Base-by-base conservation (phyloP, 2,329 filamentous ascomycete species). In the Dothistroma pini region DNA sequence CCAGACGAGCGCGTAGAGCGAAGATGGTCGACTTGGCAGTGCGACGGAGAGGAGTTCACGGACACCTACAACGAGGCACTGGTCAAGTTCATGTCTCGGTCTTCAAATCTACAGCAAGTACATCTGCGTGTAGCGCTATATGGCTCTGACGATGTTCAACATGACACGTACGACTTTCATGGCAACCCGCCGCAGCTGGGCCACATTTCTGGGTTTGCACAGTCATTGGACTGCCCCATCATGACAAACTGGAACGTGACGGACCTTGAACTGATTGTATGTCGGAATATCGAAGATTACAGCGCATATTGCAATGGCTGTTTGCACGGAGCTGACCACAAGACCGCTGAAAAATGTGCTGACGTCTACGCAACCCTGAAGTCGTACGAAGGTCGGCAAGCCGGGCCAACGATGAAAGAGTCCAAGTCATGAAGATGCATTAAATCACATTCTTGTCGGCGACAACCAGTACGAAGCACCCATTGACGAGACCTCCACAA, bases 41-140 rank as follows among this genome's bases (percentile, higher is more conserved):
- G 54, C 54, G 54, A 57, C 35, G 54, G 35, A 8, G 44, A 12
- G 10, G 54, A 57, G n/a, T 57, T 57, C n/a, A 22, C 50, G 7
- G 22, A 49, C 16, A 57, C 25, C 14, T 57, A 57, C 29, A 19
- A 22, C 11, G 41, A 16, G 29, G 54, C 54, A 12, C 44, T 57
- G 14, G 10, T 14, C n/a, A 7, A 21, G n/a, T 57, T 57, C n/a
- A 2, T 49, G 19, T 10, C 16, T 32, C 54, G 50, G 29, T 50
- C 50, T 11, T n/a, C 5, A 34, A 22, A 14, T 10, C 29, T 57
- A 6, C 22, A 22, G 12, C 4, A 29, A 14, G 44, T 50, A 10
- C 54, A 50, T 16, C 31, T 57, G 21, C 50, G 29, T 11, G 16
- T 53, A 4, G 22, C 8, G 16, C 5, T 53, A 4, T 34, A 53